Conservation (phyloP, 2,329 filamentous ascomycete genomes). For the Talaromyces islandicus region DNA sequence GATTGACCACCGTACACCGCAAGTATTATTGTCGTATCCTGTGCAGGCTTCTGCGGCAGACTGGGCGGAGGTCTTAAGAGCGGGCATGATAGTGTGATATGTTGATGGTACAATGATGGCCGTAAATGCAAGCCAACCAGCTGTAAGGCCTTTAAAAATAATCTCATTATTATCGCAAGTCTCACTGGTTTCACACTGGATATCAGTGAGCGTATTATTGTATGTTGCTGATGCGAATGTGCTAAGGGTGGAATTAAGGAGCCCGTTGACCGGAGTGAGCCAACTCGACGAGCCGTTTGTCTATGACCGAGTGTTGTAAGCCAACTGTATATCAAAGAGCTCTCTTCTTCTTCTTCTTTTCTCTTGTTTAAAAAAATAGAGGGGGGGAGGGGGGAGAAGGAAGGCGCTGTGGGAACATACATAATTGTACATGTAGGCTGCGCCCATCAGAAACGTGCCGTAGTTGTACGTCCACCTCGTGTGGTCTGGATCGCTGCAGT, state of each 20-base stretch:
- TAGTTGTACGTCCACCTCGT: conserved; percentile 62
- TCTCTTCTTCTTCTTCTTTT: no score
- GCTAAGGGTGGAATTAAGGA: neutral
- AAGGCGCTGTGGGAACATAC: conserved; percentile 27
- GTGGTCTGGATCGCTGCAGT: conserved; percentile 57
- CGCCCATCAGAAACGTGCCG: conserved; percentile 53
- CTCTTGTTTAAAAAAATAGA: no score
- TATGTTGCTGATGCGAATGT: conserved; percentile 3
- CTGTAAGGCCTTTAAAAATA: conserved; percentile 61
- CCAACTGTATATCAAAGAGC: neutral
- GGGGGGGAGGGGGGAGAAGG: no score
- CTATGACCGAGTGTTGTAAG: conserved; percentile 9
- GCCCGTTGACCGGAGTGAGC: conserved; percentile 2
- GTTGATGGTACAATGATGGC: conserved; percentile 56
- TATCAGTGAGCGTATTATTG: conserved; percentile 48
- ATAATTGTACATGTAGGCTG: conserved; percentile 63
- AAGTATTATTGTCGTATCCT: conserved; percentile 35
- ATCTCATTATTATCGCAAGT: conserved; percentile 59
- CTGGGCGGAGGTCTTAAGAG: conserved; percentile 47
- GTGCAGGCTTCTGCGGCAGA: conserved; percentile 52
- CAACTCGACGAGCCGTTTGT: conserved; percentile 17
- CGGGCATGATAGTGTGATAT: conserved; percentile 44
- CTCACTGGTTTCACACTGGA: conserved; percentile 50
- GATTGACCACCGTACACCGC: conserved; percentile 37
- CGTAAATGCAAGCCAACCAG: conserved; percentile 54